A percentile compares a stretch with the other conserved stretches of the same genome.
Evolutionary conservation across 2,329 filamentous ascomycete species (phyloP).

Genomic region (Claviceps digitariae): DNA sequence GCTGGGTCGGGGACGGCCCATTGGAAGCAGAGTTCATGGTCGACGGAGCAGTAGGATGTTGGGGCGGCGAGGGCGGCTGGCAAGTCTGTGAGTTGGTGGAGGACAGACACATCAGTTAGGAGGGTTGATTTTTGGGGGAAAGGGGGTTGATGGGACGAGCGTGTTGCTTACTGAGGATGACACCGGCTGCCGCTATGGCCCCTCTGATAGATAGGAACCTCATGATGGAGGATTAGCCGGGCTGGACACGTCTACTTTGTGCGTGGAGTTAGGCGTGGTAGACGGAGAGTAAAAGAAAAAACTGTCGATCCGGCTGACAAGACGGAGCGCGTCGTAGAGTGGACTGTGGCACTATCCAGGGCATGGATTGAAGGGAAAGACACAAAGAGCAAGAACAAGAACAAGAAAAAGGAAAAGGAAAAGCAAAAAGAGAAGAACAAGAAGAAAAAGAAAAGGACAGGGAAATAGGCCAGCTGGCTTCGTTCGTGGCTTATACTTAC

Average conservation of each 20-base stretch:
- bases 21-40: conserved; percentile 34
- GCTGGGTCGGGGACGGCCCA: conserved; percentile 41
- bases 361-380: too few species aligned
- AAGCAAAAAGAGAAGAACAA: background rate
- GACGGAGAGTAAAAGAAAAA: background rate
- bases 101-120: background rate
- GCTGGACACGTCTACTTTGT: background rate
- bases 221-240: background rate
- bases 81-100: conserved; percentile 8
- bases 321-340: background rate
- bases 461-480: too few species aligned
- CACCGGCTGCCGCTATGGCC: background rate
- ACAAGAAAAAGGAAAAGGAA: background rate
- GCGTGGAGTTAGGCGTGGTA: background rate
- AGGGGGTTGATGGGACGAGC: too few species aligned
- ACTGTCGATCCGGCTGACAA: background rate
- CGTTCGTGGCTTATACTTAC: background rate
- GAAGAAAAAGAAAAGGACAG: background rate
- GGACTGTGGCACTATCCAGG: background rate
- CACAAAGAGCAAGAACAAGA: background rate
- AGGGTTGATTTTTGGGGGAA: too few species aligned
- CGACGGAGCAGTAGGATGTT: conserved; percentile 26
- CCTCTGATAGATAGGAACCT: background rate
- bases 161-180: background rate
- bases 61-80: conserved; percentile 13